Conservation (phyloP, 2,329 filamentous ascomycete genomes). For the Fusarium verticillioides region DNA sequence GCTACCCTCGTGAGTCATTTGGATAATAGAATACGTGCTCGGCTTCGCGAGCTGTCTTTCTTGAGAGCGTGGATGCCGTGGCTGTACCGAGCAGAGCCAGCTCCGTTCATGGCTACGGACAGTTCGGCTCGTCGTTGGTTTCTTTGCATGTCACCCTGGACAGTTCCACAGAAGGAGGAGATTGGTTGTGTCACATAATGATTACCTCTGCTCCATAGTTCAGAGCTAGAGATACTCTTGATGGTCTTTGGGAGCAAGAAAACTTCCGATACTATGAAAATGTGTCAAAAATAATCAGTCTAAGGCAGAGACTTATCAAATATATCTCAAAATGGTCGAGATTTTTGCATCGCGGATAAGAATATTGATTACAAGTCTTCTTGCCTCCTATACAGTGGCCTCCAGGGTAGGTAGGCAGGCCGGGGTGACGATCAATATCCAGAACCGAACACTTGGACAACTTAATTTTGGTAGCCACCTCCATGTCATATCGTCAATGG, state of each 20-base stretch:
- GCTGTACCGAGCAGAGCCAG: neutral
- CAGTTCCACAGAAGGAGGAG: conserved; percentile 30
- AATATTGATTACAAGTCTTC: neutral
- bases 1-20: neutral
- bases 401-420: conserved; percentile 16
- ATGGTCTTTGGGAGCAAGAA: neutral
- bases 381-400: neutral
- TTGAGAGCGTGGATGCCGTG: neutral
- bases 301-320: neutral
- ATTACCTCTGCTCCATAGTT: conserved; percentile 25
- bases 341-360: neutral
- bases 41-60: neutral
- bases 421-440: neutral
- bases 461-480: neutral
- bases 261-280: neutral
- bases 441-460: conserved; percentile 24
- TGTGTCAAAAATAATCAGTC: neutral
- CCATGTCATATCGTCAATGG: neutral
- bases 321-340: neutral
- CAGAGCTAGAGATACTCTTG: neutral
- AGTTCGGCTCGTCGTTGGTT: conserved; percentile 4
- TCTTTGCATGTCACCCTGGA: neutral
- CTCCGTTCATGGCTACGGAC: neutral
- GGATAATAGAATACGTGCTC: neutral
- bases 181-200: conserved; percentile 39